These are phyloP conservation scores for Amaranthus tricolor DNA, from an alignment of 179 eudicot genomes.

Conservation along the genomic window DNA sequence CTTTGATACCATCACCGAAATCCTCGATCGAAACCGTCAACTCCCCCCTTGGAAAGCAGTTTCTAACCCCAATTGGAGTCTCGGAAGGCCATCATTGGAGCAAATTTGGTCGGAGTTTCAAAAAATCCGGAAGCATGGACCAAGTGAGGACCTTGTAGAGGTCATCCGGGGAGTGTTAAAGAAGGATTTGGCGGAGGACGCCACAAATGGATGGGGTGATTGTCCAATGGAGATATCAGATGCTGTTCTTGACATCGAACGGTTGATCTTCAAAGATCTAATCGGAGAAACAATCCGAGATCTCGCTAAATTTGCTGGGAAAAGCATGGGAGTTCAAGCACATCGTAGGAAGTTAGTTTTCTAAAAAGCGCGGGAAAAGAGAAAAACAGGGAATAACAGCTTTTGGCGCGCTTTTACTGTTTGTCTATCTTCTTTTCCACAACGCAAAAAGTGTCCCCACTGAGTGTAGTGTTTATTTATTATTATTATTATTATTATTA, in stretches of 20 bases:
- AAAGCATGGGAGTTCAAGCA: constrained; percentile 27
- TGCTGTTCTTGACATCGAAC: constrained; percentile 66
- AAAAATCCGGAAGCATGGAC: constrained; percentile 40
- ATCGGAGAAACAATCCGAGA: constrained; percentile 65
- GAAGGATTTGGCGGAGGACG: constrained; percentile 59
- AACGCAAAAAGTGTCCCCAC: constrained; percentile 12
- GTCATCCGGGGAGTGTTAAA: constrained; percentile 57
- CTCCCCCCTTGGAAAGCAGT: constrained; percentile 65
- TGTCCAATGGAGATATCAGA: constrained; percentile 60
- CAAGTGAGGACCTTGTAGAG: constrained; percentile 56
- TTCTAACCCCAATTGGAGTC: constrained; percentile 1
- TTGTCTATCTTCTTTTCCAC: neutral
- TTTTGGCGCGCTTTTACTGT: constrained; percentile 43
- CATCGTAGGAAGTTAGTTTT: constrained; percentile 76
- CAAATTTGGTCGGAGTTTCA: constrained; percentile 60
- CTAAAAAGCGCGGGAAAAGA: constrained; percentile 37
- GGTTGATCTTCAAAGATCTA: constrained; percentile 70
- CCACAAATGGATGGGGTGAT: constrained; percentile 58
- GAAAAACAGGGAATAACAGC: constrained; percentile 13
- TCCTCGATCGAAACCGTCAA: constrained; percentile 45
- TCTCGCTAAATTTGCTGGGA: constrained; percentile 43
- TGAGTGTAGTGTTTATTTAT: neutral
- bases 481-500: no score
- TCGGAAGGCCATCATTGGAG: constrained; percentile 21
- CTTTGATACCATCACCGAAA: constrained; percentile 62